Percentiles rank a stretch among this genome's conserved stretches.
Conservation (phyloP, 768 basidiomycete species). For the Heimioporus sp. region DNA sequence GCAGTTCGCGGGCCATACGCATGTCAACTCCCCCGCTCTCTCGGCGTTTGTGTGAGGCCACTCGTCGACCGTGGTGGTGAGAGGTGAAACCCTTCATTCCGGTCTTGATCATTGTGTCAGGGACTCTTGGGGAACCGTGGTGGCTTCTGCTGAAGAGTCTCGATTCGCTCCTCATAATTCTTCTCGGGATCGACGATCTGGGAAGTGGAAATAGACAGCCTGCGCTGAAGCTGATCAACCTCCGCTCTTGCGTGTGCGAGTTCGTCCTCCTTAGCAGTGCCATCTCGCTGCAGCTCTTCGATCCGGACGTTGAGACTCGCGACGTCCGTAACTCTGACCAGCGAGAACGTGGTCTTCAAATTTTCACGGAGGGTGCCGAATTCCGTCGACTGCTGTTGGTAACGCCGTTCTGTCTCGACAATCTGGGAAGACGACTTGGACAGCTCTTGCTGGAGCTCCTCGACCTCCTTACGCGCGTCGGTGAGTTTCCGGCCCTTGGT, state of each 20-base stretch:
- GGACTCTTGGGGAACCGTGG: neutral
- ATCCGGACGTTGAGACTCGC: neutral
- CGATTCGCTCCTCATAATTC: neutral
- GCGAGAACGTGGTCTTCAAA: neutral
- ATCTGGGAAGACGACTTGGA: neutral
- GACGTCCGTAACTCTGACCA: neutral
- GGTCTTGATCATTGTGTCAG: neutral
- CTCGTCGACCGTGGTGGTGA: constrained; percentile 4
- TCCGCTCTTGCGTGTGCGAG: neutral
- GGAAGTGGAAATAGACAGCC: neutral
- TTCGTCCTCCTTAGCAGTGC: neutral
- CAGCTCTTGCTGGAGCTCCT: neutral
- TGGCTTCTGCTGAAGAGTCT: neutral
- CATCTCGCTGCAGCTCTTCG: neutral
- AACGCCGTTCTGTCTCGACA: neutral
- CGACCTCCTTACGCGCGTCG: neutral
- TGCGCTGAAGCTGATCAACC: neutral
- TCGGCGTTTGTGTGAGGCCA: constrained; percentile 7
- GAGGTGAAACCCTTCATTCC: constrained; percentile 2
- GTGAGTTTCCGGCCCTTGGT: neutral
- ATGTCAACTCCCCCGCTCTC: constrained; percentile 1
- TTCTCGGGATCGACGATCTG: neutral
- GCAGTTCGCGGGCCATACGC: too few relatives aligned
- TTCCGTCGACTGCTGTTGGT: neutral
- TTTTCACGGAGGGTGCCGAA: neutral